These are phyloP conservation scores for Saccharomyces hybrid DNA, from an alignment of 1,139 yeast genomes.

Conservation along the genomic window DNA sequence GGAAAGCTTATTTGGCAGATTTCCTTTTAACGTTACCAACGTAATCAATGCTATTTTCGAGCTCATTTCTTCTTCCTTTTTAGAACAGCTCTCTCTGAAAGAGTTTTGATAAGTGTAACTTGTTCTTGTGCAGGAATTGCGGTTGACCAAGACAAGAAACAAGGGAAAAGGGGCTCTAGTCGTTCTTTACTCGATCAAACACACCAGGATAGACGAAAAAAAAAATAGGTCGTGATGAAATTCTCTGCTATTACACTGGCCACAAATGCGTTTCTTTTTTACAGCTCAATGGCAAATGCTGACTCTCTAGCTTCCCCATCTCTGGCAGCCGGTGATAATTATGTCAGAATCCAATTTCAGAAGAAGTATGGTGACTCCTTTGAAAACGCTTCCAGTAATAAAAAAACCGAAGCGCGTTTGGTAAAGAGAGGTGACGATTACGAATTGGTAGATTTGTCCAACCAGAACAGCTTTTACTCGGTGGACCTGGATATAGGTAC, in stretches of 20 bases:
- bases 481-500: constrained; percentile 42
- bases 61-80: background rate
- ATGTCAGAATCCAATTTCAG: background rate
- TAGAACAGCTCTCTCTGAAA: background rate
- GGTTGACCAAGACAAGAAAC: background rate
- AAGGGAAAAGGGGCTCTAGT: background rate
- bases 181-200: background rate
- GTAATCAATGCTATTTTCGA: too few species aligned
- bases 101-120: background rate
- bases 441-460: constrained; percentile 17
- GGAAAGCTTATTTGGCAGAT: background rate
- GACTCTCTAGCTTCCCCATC: background rate
- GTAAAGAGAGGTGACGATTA: constrained; percentile 12
- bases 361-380: background rate
- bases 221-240: background rate
- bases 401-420: background rate
- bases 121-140: background rate
- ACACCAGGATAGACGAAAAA: background rate
- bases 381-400: background rate
- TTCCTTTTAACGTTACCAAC: background rate
- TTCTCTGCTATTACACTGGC: background rate
- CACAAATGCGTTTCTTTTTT: background rate
- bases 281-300: background rate
- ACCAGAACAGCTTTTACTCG: constrained; percentile 25
- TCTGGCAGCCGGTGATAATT: background rate